Evolutionary conservation across 768 basidiomycete genomes (phyloP).

Genomic region (Tephrocybe sp.): DNA sequence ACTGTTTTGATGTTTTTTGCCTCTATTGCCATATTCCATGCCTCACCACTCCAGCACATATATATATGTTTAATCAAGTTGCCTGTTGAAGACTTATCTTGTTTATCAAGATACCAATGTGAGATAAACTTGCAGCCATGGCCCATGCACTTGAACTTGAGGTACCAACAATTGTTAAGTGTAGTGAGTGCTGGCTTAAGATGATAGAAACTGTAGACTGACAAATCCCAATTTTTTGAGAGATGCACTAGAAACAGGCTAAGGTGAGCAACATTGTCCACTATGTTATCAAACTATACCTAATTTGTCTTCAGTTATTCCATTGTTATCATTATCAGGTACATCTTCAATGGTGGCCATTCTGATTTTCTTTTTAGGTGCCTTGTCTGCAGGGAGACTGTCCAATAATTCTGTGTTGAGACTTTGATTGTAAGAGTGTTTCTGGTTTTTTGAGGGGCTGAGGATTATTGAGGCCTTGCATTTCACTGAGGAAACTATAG

Average conservation of each 20-base stretch:
- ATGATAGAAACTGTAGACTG: conserved; percentile 35
- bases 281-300: not conserved
- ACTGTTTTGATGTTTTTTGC: not conserved
- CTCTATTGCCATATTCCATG: not conserved
- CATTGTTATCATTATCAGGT: not conserved
- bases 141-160: conserved; percentile 28
- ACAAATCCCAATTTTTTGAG: conserved; percentile 29
- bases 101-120: not conserved
- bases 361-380: no score
- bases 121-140: not conserved
- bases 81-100: not conserved
- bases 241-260: not conserved
- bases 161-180: conserved; percentile 19
- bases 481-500: not conserved
- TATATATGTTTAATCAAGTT: not conserved
- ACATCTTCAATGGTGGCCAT: not conserved
- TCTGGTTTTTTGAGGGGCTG: not conserved
- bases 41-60: not conserved
- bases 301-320: not conserved
- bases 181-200: conserved; percentile 19
- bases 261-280: not conserved
- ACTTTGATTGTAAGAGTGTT: not conserved
- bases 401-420: not conserved
- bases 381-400: not conserved
- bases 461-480: not conserved